Base-by-base conservation (phyloP, 257 asterid species). In the Dorcoceras hygrometricum region DNA sequence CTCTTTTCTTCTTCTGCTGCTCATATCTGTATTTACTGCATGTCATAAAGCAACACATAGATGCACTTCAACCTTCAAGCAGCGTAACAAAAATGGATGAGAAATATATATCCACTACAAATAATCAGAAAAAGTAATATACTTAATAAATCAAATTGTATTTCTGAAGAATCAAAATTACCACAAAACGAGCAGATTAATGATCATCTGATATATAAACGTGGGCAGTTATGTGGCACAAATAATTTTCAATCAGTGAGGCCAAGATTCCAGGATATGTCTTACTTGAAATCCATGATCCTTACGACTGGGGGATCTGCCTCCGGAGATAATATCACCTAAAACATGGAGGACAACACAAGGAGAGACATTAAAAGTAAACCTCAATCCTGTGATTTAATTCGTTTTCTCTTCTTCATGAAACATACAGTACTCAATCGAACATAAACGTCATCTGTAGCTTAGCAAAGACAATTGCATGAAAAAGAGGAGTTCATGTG, bases 301-400 rank as follows among this genome's bases (percentile, higher is more conserved):
- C 83, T 87, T 70, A 90, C 83, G 67, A 94, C 99, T 2, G 97
- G 97, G 23, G 99, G 97, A 16, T 90, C 96, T 65, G 97, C 92
- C 32, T 90, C 99, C 32, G 96, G 99, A 72, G 97, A 87, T 80
- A 90, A 74, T 78, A 94, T 87, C 76, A 94, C 99, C 99, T 94
- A 78, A 70, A 62, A 66, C 58, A 32, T 61, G 54, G 62, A 63
- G 54, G 62, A 75, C 11, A 66, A 62, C 29, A 67, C 69, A 76
- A 60, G 3, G 23, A 58, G 61, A 25, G 67, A 28, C 24, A 71
- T 76, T 48, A 82, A 29, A 48, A 27, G 53, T 59, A 20, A 64
- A 71, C 39, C 69, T 79, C 50, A 32, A 68, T 51, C 68, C 29
- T 68, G 46, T 67, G 48, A 64, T 24, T 43, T 63, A 46, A 14